A percentile compares a stretch with the other conserved stretches of the same genome.
These are phyloP conservation scores for Linum trigynum DNA, from an alignment of 345 rosid genomes.

Conservation along the genomic window DNA sequence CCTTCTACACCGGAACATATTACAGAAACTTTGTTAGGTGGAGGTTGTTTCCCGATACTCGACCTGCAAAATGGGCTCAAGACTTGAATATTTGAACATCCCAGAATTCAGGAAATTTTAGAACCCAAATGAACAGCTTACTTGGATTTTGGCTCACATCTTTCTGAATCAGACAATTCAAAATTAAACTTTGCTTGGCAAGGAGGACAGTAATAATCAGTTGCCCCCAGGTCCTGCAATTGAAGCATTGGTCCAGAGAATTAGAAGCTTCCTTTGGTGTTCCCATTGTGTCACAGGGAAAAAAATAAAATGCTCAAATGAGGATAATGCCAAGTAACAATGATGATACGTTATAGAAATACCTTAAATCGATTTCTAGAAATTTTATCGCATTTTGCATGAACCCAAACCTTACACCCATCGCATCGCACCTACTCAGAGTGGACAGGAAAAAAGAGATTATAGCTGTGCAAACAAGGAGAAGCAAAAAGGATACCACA, in stretches of 20 bases:
- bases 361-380: slow-evolving; percentile 54
- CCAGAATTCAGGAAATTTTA: background rate
- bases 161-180: slow-evolving; percentile 22
- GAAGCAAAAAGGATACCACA: slow-evolving; percentile 1
- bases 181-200: slow-evolving; percentile 45
- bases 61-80: no score
- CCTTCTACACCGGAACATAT: slow-evolving; percentile 88
- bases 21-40: slow-evolving; percentile 79
- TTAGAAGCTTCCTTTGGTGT: slow-evolving; percentile 6
- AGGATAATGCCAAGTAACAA: slow-evolving; percentile 7
- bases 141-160: slow-evolving; percentile 39
- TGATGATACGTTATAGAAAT: no score
- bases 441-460: slow-evolving; percentile 8
- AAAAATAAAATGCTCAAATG: slow-evolving; percentile 3
- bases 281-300: background rate
- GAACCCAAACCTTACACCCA: slow-evolving; percentile 94
- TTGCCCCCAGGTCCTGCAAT: slow-evolving; percentile 58
- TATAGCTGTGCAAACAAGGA: slow-evolving; percentile 4
- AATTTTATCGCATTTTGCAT: slow-evolving; percentile 84
- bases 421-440: slow-evolving; percentile 80
- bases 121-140: slow-evolving; percentile 20
- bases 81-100: background rate
- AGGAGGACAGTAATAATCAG: slow-evolving; percentile 71
- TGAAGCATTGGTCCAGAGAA: slow-evolving; percentile 14
- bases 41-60: slow-evolving; percentile 34